Conservation (phyloP, 2,329 filamentous ascomycete species). For the Hirsutella minnesotensis region DNA sequence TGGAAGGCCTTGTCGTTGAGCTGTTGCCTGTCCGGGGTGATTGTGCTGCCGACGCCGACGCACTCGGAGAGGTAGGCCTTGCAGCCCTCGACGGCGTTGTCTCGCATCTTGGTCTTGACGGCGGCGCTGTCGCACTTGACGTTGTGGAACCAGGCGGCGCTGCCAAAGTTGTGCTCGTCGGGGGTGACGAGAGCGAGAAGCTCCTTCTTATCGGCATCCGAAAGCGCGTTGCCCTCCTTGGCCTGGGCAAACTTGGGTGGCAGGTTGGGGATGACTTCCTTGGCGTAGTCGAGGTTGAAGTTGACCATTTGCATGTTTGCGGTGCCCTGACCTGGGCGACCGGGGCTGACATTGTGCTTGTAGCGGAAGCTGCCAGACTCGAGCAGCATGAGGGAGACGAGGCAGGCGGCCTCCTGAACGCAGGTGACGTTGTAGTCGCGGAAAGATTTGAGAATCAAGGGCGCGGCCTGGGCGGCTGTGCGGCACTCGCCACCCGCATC, state of each 20-base stretch:
- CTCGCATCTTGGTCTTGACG: conserved; percentile 21
- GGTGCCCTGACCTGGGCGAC: conserved; percentile 59
- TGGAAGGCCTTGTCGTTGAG: neutral
- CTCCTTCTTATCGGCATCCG: conserved; percentile 23
- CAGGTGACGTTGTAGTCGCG: conserved; percentile 40
- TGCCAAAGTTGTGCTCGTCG: conserved; percentile 43
- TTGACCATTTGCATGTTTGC: conserved; percentile 38
- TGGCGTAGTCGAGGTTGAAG: conserved; percentile 37
- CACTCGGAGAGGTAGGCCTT: conserved; percentile 36
- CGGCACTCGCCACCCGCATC: conserved; percentile 42
- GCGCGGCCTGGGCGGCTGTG: conserved; percentile 49
- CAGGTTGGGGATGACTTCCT: conserved; percentile 28
- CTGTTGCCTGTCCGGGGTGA: neutral
- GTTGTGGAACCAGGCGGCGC: conserved; percentile 37
- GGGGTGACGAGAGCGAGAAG: conserved; percentile 29
- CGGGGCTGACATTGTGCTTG: conserved; percentile 50
- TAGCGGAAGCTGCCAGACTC: conserved; percentile 61
- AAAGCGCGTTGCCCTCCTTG: conserved; percentile 13
- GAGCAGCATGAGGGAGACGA: conserved; percentile 59
- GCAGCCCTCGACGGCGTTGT: conserved; percentile 25
- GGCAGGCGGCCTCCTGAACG: conserved; percentile 52
- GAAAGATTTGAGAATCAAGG: conserved; percentile 45
- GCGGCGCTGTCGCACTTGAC: conserved; percentile 26
- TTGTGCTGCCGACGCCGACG: conserved; percentile 22
- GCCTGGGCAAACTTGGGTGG: conserved; percentile 18